Percentiles rank a stretch among this genome's conserved stretches.
Conservation (phyloP, 164 flowering plant genomes). For the Magnolia sinica region DNA sequence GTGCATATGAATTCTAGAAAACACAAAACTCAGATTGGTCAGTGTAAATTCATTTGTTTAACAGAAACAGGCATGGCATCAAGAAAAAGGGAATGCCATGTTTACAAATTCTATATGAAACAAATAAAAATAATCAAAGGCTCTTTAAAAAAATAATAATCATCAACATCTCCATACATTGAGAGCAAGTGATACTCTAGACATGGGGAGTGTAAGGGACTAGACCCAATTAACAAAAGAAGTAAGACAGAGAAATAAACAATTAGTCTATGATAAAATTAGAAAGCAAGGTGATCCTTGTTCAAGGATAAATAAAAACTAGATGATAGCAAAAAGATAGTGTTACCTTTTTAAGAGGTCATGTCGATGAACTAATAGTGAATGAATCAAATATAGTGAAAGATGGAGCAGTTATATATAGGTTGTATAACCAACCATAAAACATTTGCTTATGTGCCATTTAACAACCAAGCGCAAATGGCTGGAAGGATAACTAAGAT, state of each 20-base stretch:
- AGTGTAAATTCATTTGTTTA: not conserved
- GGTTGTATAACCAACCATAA: too few relatives aligned
- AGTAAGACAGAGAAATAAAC: not conserved
- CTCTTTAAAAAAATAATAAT: not conserved
- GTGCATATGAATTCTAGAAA: not conserved
- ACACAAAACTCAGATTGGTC: not conserved
- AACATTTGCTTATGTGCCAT: too few relatives aligned
- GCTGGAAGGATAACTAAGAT: too few relatives aligned
- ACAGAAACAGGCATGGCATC: not conserved
- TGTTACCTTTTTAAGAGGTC: too few relatives aligned
- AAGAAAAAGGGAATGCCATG: not conserved
- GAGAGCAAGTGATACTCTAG: not conserved
- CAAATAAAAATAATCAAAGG: not conserved
- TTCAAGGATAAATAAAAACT: too few relatives aligned
- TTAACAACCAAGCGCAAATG: too few relatives aligned
- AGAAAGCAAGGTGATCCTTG: too few relatives aligned
- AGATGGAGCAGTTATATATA: too few relatives aligned
- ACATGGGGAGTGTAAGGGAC: not conserved
- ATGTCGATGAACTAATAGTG: too few relatives aligned
- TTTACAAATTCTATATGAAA: not conserved
- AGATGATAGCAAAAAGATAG: too few relatives aligned
- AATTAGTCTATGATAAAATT: too few relatives aligned
- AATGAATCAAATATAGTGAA: too few relatives aligned
- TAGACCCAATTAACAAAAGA: not conserved
- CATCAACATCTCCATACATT: not conserved